phyloP scores from a whole-genome alignment of 768 basidiomycete species.

The Candolleomyces eurysporus region DNA sequence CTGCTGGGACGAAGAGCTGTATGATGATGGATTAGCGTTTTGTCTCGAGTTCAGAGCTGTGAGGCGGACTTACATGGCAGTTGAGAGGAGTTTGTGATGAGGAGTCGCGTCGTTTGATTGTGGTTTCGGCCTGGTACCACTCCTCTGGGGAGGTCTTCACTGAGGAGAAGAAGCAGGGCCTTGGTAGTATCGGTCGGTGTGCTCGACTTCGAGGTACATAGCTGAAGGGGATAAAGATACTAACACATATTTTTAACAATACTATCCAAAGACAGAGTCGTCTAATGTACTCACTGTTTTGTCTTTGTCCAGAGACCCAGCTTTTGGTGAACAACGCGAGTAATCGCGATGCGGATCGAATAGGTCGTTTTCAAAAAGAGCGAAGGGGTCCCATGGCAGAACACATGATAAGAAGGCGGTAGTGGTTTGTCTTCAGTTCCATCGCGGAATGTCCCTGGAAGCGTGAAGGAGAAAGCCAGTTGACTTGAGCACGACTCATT shows the following conservation, averaged over 20 bases:
- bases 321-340: constrained; percentile 35
- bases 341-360: constrained; percentile 41
- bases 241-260: constrained; percentile 19
- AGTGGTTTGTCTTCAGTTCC: constrained; percentile 30
- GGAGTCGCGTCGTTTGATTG: constrained; percentile 35
- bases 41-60: background rate
- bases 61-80: constrained; percentile 44
- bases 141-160: constrained; percentile 66
- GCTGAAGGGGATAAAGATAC: constrained; percentile 46
- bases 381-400: constrained; percentile 31
- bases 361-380: constrained; percentile 44
- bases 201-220: constrained; percentile 59
- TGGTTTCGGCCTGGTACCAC: constrained; percentile 51
- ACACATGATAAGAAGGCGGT: constrained; percentile 47
- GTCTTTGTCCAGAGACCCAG: constrained; percentile 43
- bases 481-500: constrained; percentile 23
- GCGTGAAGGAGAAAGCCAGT: constrained; percentile 39
- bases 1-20: constrained; percentile 61
- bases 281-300: constrained; percentile 38
- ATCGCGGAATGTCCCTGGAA: constrained; percentile 48
- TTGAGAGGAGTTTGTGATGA: constrained; percentile 38
- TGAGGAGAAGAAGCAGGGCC: constrained; percentile 50
- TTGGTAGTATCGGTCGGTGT: constrained; percentile 47
- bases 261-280: background rate
- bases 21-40: constrained; percentile 2